Percentiles rank a stretch among this genome's conserved stretches.
These are phyloP conservation scores for Sarocladium oryzae DNA, from an alignment of 2,329 filamentous ascomycete genomes.

Conservation along the genomic window DNA sequence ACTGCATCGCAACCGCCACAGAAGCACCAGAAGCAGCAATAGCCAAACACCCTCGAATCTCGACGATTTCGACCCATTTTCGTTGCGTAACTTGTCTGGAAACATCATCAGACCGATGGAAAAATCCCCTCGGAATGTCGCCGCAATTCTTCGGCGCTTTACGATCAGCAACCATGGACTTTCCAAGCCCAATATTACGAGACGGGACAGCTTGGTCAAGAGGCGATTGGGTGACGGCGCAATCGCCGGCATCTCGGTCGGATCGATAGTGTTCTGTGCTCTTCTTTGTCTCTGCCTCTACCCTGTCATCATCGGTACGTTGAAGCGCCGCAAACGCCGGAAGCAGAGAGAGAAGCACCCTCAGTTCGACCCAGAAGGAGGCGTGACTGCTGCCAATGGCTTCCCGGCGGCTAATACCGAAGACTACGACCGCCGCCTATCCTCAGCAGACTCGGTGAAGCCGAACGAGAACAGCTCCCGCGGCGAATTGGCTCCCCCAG, in stretches of 20 bases:
- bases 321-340: constrained; percentile 19
- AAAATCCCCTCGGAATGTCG: not conserved
- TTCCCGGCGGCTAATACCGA: not conserved
- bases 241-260: constrained; percentile 32
- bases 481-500: constrained; percentile 14
- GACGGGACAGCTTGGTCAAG: constrained; percentile 17
- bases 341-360: constrained; percentile 12
- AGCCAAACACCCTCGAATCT: not conserved
- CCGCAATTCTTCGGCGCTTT: not conserved
- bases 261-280: constrained; percentile 25
- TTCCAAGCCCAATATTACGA: constrained; percentile 15
- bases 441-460: constrained; percentile 31
- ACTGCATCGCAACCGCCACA: not conserved
- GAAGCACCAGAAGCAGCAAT: not conserved
- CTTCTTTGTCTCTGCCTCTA: constrained; percentile 32
- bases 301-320: constrained; percentile 25
- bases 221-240: constrained; percentile 27
- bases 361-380: constrained; percentile 24
- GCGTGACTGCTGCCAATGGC: constrained; percentile 14
- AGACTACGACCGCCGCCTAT: constrained; percentile 21
- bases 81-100: not conserved
- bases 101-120: not conserved
- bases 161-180: not conserved
- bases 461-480: constrained; percentile 16
- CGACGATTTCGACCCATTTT: too few species aligned